Base-by-base conservation (phyloP, 257 asterid genomes). In the Eustoma russellianum region DNA sequence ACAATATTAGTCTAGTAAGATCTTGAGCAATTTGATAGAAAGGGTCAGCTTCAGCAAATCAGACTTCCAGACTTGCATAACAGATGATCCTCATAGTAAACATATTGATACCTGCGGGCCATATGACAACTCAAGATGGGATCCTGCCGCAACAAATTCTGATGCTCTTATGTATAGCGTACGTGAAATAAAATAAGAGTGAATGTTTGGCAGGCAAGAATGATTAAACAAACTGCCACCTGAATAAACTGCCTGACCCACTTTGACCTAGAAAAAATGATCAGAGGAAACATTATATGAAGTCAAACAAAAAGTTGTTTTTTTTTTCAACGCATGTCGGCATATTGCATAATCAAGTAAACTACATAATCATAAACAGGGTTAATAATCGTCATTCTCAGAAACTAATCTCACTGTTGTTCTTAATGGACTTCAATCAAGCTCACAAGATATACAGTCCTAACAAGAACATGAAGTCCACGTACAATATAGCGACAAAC, bases 141-240 rank as follows among this genome's bases (percentile, higher is more conserved):
- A 71, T 66, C 94, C 94, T 41, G 77, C 77, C 15, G 71, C 47
- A 24, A 87, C 52, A 73, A 65, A 66, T 63, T 91, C 92, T 51
- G 97, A 84, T 59, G 90, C 77, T 65, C 85, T 85, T 62, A 91
- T 52, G 68, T 76, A 78, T 55, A 91, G 83, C 59, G 89, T 80
- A 33, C 96, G 95, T 12, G 97, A 82, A 75, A 77, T 72, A 69
- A 87, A 91, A 78, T 87, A 84, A 16, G 90, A 81, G 18, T 91
- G 95, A 61, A 67, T 63, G 64, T 85, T 91, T 61, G 97, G 95
- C 67, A 67, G 76, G 79, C 97, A 91, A 71, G 98, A 91, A 72
- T 91, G 98, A 77, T 87, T 91, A 70, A 82, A 91, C 63, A 85
- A 70, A 72, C 98, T 87, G 53, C 95, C 97, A 51, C 70, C 66